phyloP scores from a whole-genome alignment of 2,329 filamentous ascomycete genomes.

The Cryphonectria radicalis region DNA sequence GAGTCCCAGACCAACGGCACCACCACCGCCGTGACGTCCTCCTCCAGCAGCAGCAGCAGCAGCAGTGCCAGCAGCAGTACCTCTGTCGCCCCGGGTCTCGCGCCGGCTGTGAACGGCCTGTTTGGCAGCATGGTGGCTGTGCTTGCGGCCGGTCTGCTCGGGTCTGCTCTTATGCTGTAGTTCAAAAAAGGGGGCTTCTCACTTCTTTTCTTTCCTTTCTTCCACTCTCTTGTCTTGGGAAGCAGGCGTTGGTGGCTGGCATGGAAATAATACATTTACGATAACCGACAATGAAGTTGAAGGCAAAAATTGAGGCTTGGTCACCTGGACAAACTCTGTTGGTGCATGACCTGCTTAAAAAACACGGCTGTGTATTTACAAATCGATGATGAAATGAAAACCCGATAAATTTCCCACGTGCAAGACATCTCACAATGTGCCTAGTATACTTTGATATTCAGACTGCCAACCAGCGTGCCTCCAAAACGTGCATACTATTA shows the following conservation, averaged over 20 bases:
- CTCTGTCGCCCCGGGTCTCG: conserved; percentile 20
- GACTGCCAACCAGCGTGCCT: neutral
- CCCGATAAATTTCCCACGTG: neutral
- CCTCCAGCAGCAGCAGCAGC: conserved; percentile 20
- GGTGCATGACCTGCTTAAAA: neutral
- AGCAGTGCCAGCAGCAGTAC: conserved; percentile 12
- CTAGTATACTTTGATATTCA: neutral
- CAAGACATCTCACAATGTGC: neutral
- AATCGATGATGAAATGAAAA: neutral
- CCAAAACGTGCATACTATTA: neutral
- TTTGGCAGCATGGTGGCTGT: conserved; percentile 21
- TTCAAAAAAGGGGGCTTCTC: neutral
- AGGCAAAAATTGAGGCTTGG: neutral
- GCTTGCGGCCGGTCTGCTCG: conserved; percentile 19
- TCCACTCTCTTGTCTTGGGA: neutral
- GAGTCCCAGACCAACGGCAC: conserved; percentile 32
- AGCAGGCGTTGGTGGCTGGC: conserved; percentile 9
- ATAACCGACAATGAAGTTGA: neutral
- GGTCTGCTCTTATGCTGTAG: conserved; percentile 23
- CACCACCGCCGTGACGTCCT: conserved; percentile 29
- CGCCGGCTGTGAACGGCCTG: conserved; percentile 19
- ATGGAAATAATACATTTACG: neutral
- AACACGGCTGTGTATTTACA: neutral
- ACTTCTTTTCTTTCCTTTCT: neutral
- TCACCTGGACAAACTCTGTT: neutral